A percentile compares a stretch with the other conserved stretches of the same genome.
These are phyloP conservation scores for Saccharum officinarum DNA, from an alignment of 176 grass and related monocot genomes.

Conservation along the genomic window DNA sequence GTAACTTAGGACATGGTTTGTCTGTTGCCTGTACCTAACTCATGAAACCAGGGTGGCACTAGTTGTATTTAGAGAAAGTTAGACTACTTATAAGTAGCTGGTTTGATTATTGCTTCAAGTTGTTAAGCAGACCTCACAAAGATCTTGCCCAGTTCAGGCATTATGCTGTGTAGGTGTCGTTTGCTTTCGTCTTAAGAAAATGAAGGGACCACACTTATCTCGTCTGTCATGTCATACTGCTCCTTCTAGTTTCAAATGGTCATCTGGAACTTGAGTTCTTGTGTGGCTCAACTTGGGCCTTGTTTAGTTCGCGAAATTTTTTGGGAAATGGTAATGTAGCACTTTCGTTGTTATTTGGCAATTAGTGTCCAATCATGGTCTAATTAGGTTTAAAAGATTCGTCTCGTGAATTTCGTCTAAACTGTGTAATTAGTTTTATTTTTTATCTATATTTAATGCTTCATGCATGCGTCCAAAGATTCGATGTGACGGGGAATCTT, in stretches of 20 bases:
- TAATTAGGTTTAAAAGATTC: too few species aligned
- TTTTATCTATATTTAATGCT: too few species aligned
- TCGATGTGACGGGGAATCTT: too few species aligned
- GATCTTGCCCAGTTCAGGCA: conserved; percentile 29
- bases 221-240: background rate
- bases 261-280: conserved; percentile 6
- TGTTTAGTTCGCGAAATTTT: too few species aligned
- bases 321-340: too few species aligned
- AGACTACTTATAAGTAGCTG: background rate
- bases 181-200: conserved; percentile 52
- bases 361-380: too few species aligned
- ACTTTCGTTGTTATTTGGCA: too few species aligned
- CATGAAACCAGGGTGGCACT: conserved; percentile 4
- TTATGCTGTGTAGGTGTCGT: conserved; percentile 15
- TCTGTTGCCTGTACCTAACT: conserved; percentile 26
- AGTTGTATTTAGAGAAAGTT: background rate
- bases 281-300: background rate
- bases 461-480: too few species aligned
- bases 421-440: too few species aligned
- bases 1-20: background rate
- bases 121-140: background rate
- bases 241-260: background rate
- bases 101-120: conserved; percentile 9
- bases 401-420: too few species aligned
- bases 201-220: conserved; percentile 8